Conservation (phyloP, 2,329 filamentous ascomycete species). For the Dryadomyces quercus-mongolicae region DNA sequence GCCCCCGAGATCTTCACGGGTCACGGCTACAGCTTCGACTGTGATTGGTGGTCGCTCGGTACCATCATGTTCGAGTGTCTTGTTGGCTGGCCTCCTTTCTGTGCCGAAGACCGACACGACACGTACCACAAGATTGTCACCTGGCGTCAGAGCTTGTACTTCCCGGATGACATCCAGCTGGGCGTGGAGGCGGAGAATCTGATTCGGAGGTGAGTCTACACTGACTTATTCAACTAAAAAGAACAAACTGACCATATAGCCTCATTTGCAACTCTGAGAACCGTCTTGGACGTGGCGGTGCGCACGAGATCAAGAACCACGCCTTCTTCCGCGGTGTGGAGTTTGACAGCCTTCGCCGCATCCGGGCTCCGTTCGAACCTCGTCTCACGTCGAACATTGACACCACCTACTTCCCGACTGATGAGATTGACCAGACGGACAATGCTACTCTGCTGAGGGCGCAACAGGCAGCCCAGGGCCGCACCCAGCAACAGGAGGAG, state of each 20-base stretch:
- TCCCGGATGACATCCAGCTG: slow-evolving; percentile 87
- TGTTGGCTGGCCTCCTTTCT: slow-evolving; percentile 98
- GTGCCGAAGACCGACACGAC: slow-evolving; percentile 92
- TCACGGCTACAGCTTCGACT: slow-evolving; percentile 90
- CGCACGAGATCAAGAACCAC: slow-evolving; percentile 86
- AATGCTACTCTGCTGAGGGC: slow-evolving; percentile 79
- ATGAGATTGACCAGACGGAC: slow-evolving; percentile 95
- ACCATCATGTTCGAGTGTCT: slow-evolving; percentile 99
- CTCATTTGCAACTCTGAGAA: slow-evolving; percentile 91
- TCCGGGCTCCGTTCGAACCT: slow-evolving; percentile 92
- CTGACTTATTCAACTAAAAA: too few species aligned
- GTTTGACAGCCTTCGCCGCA: slow-evolving; percentile 83
- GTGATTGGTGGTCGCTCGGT: slow-evolving; percentile 98
- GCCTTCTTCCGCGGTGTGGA: slow-evolving; percentile 95
- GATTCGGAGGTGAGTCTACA: slow-evolving; percentile 67
- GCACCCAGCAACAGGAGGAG: slow-evolving; percentile 48
- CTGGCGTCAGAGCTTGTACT: slow-evolving; percentile 91
- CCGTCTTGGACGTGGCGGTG: slow-evolving; percentile 75
- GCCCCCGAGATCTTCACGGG: slow-evolving; percentile 97
- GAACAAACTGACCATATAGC: slow-evolving; percentile 38
- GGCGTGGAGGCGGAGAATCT: slow-evolving; percentile 83
- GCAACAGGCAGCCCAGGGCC: slow-evolving; percentile 58
- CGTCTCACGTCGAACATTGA: slow-evolving; percentile 88
- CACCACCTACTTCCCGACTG: slow-evolving; percentile 96
- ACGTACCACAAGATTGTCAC: slow-evolving; percentile 99